phyloP scores from a whole-genome alignment of 139 green algal species.

The Auxenochlorella pyrenoidosa region DNA sequence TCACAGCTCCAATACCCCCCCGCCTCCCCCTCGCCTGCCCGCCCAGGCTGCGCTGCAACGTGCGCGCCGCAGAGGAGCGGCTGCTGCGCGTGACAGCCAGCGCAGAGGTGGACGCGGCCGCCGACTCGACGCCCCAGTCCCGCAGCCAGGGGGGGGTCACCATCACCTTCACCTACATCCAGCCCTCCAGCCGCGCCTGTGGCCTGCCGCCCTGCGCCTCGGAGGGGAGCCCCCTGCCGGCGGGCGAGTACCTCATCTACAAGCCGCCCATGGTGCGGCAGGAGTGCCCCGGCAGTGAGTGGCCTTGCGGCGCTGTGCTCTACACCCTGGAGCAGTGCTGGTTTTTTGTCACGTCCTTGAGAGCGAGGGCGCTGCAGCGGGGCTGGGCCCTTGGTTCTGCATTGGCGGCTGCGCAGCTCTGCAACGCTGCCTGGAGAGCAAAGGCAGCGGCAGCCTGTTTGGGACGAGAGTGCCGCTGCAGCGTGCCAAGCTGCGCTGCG shows the following conservation, averaged over 20 bases:
- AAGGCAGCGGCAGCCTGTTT: too few relatives aligned
- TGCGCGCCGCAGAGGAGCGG: not conserved
- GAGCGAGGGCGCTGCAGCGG: not conserved
- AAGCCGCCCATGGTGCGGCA: conserved; percentile 4
- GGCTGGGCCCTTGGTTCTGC: too few relatives aligned
- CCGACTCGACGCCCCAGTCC: not conserved
- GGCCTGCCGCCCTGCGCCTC: not conserved
- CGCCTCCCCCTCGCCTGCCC: not conserved
- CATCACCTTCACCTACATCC: not conserved
- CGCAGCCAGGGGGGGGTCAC: not conserved
- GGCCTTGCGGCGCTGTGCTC: not conserved
- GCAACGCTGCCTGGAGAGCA: too few relatives aligned
- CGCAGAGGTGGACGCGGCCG: not conserved
- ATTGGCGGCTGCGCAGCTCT: too few relatives aligned
- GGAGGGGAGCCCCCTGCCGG: not conserved
- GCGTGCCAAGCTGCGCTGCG: too few relatives aligned
- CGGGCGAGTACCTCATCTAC: not conserved
- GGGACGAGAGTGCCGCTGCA: too few relatives aligned
- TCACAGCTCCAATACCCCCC: too few relatives aligned
- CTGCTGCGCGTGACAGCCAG: not conserved
- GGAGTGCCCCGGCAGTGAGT: conserved; percentile 11
- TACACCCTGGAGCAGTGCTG: too few relatives aligned
- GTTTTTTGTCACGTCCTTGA: too few relatives aligned
- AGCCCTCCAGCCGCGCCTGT: not conserved
- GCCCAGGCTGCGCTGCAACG: not conserved